These are phyloP conservation scores for Glycine latifolia DNA, from an alignment of 306 rosid genomes.

Conservation along the genomic window DNA sequence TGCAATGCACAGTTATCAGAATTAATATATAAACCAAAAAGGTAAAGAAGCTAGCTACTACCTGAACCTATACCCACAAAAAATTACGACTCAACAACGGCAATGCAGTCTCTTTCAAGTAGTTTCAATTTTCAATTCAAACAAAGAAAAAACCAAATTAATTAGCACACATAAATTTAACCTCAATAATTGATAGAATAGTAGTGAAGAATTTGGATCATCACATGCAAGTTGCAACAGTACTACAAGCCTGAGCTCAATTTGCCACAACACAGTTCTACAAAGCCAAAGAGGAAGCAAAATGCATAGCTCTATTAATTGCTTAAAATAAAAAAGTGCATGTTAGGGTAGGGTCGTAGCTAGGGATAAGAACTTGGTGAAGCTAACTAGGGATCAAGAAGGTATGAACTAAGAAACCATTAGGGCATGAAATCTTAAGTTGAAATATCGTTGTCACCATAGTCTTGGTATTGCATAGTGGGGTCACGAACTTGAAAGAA, in stretches of 20 bases:
- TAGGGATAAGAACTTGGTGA: not conserved
- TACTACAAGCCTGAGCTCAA: not conserved
- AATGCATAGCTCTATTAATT: not conserved
- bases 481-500: slow-evolving; percentile 83
- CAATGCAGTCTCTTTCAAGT: not conserved
- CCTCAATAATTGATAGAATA: not conserved
- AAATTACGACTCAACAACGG: not conserved
- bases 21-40: slow-evolving; percentile 5
- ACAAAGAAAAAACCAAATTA: not conserved
- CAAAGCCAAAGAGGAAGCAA: not conserved
- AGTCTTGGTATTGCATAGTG: not conserved
- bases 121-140: not conserved
- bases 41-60: not conserved
- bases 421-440: no score
- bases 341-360: not conserved
- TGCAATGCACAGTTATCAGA: not conserved
- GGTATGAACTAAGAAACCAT: no score
- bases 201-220: not conserved
- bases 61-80: not conserved
- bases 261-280: not conserved
- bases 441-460: no score
- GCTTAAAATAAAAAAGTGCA: not conserved
- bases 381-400: not conserved
- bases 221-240: not conserved
- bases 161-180: not conserved